Base-by-base conservation (phyloP, 192 early-diverging fungal genomes). In the Cetraspora pellucida region DNA sequence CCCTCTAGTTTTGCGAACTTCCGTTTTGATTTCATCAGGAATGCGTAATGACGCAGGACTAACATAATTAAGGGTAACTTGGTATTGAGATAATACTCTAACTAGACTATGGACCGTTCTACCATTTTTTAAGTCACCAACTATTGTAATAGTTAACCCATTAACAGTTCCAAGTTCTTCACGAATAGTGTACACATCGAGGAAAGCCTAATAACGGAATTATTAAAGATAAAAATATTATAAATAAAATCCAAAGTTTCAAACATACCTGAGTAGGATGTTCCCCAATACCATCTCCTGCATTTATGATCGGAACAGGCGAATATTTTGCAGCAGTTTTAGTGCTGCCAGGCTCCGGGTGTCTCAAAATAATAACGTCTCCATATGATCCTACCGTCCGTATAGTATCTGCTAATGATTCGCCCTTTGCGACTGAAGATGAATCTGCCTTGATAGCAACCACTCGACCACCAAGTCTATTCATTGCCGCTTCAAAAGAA, bases 71-170 rank as follows among this genome's bases (percentile, higher is more conserved):
- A 99, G 77, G 23, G 92, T 97, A 73, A 98, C 94, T 77, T 95
- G 92, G 85, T 98, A 97, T 82, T 92, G 91, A 11, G 93, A 82
- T 43, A 99, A 82, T 44, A 99, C 86, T 77, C 90, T 89, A 44
- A 96, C 96, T 25, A 99, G 88, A 64, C 92, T 94, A 91, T 99
- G 97, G 23, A 98, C 96, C 1, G 97, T 99, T 80, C 97, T 91
- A 59, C 96, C 97, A 82, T 99, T 94, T 88, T 96, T 96, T 78
- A 98, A 89, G 80, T 98, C 97, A 67, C 96, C 97, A 64, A 99
- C 95, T 77, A 99, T 79, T 11, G 95, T 97, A 68, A 99, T 91
- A 13, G 94, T 96, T 63, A 99, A 85, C 10, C 96, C 96, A 83
- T 97, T 97, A 59, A 97, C 94, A 31, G 95, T 96, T 66, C 96